Evolutionary conservation across 139 green algal genomes (phyloP).

Genomic region (Closterium sp.): DNA sequence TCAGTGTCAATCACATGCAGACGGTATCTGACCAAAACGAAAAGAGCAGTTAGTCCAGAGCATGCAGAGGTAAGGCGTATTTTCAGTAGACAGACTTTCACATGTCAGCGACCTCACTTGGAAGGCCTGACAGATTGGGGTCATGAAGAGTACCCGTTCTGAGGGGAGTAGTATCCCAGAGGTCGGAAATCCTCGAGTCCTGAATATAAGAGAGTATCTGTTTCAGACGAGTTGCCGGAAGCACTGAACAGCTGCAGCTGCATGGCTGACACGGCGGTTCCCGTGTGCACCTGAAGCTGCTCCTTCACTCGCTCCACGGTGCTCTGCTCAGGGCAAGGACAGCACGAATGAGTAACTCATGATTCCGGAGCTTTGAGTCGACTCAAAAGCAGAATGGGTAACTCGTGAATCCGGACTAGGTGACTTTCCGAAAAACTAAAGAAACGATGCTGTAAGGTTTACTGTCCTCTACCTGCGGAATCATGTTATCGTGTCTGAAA

Average conservation of each 20-base stretch:
- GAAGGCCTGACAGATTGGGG: not conserved
- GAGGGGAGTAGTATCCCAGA: constrained; percentile 94
- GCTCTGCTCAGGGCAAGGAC: constrained; percentile 61
- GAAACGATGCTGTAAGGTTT: not conserved
- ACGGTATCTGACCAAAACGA: constrained; percentile 20
- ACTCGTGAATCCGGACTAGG: not conserved
- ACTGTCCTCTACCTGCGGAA: not conserved
- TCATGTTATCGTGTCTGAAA: not conserved
- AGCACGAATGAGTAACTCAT: too few species aligned
- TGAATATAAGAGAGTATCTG: not conserved
- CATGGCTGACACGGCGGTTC: constrained; percentile 77
- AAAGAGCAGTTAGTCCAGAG: not conserved
- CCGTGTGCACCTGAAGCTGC: constrained; percentile 85
- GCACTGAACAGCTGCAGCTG: constrained; percentile 78
- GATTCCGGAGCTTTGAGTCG: too few species aligned
- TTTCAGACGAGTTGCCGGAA: not conserved
- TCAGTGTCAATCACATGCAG: constrained; percentile 92
- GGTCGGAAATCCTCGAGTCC: constrained; percentile 59
- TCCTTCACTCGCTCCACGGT: constrained; percentile 79
- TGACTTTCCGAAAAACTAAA: not conserved
- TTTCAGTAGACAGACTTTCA: not conserved
- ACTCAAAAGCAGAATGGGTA: too few species aligned
- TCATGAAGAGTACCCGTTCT: constrained; percentile 61
- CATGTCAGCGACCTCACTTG: not conserved
- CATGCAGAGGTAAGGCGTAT: not conserved